phyloP scores from a whole-genome alignment of 169 alveolate species.

The Babesia divergens region DNA sequence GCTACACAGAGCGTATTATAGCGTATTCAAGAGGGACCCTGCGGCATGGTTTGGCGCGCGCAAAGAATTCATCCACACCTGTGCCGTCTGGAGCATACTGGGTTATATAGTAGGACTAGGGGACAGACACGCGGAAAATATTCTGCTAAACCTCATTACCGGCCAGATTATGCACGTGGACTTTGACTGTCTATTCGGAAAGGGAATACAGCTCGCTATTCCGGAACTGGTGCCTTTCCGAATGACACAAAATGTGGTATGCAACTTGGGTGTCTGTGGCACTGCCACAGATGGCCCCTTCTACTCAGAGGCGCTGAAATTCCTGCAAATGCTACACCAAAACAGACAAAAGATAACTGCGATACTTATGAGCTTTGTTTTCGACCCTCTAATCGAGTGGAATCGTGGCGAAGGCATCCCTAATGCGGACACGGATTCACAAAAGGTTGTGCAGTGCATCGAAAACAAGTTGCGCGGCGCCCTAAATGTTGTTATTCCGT shows the following conservation, averaged over 20 bases:
- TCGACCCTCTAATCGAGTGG: slow-evolving; percentile 94
- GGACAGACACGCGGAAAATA: slow-evolving; percentile 96
- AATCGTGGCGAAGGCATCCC: slow-evolving; percentile 18
- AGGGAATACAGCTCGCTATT: slow-evolving; percentile 91
- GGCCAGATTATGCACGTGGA: slow-evolving; percentile 95
- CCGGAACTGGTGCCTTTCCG: slow-evolving; percentile 98
- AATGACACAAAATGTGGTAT: slow-evolving; percentile 92
- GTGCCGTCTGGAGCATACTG: slow-evolving; percentile 93
- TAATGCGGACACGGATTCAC: slow-evolving; percentile 15
- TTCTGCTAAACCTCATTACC: slow-evolving; percentile 87
- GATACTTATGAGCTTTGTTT: slow-evolving; percentile 82
- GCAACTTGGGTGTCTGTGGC: slow-evolving; percentile 87
- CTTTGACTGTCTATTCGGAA: slow-evolving; percentile 97
- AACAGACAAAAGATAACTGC: slow-evolving; percentile 47
- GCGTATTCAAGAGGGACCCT: slow-evolving; percentile 40
- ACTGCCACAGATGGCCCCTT: slow-evolving; percentile 50
- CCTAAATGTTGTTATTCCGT: slow-evolving; percentile 33
- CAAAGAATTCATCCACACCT: slow-evolving; percentile 38
- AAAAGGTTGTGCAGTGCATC: slow-evolving; percentile 27
- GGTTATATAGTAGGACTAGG: slow-evolving; percentile 97
- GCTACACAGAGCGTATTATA: slow-evolving; percentile 52
- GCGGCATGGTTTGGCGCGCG: slow-evolving; percentile 36
- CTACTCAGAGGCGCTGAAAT: slow-evolving; percentile 56
- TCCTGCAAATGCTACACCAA: slow-evolving; percentile 44
- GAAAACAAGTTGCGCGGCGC: slow-evolving; percentile 41